These are phyloP conservation scores for Ophiostoma tasmaniense DNA, from an alignment of 2,329 filamentous ascomycete genomes.

Conservation along the genomic window DNA sequence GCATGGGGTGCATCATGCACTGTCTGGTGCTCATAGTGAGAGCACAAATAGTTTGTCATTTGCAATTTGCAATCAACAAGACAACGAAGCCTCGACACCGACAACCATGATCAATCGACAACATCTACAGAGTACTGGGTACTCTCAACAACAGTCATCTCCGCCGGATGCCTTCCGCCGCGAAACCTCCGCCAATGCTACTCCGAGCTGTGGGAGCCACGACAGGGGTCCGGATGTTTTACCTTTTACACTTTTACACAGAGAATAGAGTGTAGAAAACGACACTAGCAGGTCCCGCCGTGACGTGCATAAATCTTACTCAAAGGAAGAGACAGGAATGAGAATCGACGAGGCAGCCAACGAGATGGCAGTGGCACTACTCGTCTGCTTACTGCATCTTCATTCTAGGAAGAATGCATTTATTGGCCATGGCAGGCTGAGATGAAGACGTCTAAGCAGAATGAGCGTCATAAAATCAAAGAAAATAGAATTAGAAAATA, in stretches of 20 bases:
- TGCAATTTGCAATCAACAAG: too few relatives aligned
- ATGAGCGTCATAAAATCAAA: too few relatives aligned
- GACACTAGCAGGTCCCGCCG: not conserved
- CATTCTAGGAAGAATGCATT: not conserved
- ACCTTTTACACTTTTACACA: too few relatives aligned
- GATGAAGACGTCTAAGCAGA: not conserved
- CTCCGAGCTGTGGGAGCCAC: not conserved
- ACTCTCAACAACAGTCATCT: not conserved
- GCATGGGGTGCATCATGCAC: not conserved
- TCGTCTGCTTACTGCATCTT: not conserved
- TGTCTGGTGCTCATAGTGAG: not conserved
- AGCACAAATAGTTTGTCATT: too few relatives aligned
- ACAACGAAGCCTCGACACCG: too few relatives aligned
- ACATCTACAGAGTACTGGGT: too few relatives aligned
- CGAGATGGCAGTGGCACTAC: not conserved
- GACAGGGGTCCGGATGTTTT: not conserved
- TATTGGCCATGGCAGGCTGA: not conserved
- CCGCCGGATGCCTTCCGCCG: not conserved
- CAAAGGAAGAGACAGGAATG: not conserved
- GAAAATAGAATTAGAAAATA: too few relatives aligned
- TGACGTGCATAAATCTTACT: constrained; percentile 5
- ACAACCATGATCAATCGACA: too few relatives aligned
- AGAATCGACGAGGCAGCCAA: not conserved
- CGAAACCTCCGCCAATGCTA: not conserved
- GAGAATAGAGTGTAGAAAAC: too few relatives aligned